These are phyloP conservation scores for Saccharomyces eubayanus DNA, from an alignment of 805 yeast genomes.

Conservation along the genomic window DNA sequence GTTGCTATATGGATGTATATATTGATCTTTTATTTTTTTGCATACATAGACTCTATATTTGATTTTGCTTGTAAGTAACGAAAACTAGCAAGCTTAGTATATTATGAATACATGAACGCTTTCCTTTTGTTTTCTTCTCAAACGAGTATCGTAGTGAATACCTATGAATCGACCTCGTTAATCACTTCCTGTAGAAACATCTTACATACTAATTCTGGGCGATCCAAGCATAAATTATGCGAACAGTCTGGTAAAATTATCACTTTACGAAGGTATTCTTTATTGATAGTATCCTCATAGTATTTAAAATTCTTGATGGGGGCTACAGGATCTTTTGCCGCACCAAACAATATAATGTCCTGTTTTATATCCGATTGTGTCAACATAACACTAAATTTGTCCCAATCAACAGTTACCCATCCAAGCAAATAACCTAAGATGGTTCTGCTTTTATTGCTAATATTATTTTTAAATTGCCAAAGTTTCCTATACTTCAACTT, in stretches of 20 bases:
- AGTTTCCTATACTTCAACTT: conserved; percentile 17
- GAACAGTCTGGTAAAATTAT: conserved; percentile 16
- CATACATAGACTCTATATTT: neutral
- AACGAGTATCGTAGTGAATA: neutral
- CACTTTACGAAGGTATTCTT: conserved; percentile 1
- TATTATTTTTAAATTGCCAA: conserved; percentile 25
- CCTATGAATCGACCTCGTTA: neutral
- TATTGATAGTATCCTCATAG: conserved; percentile 4
- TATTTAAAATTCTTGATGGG: conserved; percentile 10
- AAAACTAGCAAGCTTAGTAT: neutral
- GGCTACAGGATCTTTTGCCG: conserved; percentile 21
- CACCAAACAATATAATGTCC: conserved; percentile 14
- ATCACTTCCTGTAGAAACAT: conserved; percentile 4
- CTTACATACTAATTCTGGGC: conserved; percentile 10
- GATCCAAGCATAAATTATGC: conserved; percentile 25
- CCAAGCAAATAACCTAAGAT: conserved; percentile 25
- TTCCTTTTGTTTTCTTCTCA: neutral
- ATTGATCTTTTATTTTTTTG: neutral
- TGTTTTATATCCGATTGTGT: neutral
- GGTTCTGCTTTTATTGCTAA: conserved; percentile 24
- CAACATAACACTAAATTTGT: conserved; percentile 1
- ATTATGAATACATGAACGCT: neutral
- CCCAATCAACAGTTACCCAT: conserved; percentile 27
- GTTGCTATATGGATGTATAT: neutral
- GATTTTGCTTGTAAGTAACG: neutral